Conservation (phyloP, 176 grass and related monocot genomes). For the Puccinellia tenuiflora region DNA sequence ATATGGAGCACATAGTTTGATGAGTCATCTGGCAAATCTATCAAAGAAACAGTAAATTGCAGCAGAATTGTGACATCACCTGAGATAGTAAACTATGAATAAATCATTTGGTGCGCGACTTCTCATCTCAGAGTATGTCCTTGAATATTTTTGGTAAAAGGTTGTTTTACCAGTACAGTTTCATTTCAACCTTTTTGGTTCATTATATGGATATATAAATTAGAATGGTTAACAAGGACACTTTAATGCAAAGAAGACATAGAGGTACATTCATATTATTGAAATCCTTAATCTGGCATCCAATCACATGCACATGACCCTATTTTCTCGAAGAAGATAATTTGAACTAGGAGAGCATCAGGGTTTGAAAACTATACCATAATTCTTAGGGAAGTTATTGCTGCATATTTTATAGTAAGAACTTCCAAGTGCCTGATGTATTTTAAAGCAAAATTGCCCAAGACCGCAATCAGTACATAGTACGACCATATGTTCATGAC, state of each 20-base stretch:
- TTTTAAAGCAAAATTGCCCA: background rate
- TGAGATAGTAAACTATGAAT: constrained; percentile 8
- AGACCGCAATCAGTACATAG: background rate
- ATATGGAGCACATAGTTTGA: constrained; percentile 74
- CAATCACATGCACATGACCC: background rate
- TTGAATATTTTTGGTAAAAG: background rate
- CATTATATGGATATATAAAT: background rate
- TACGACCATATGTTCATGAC: too few relatives aligned
- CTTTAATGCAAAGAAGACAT: constrained; percentile 13
- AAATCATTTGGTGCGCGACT: constrained; percentile 8
- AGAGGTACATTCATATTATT: background rate
- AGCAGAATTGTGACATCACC: background rate
- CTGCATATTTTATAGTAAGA: background rate
- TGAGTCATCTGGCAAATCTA: constrained; percentile 50
- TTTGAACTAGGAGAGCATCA: background rate
- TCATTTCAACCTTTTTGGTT: constrained; percentile 12
- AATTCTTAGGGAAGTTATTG: background rate
- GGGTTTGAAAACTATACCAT: background rate
- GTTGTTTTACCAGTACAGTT: background rate
- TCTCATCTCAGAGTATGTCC: background rate
- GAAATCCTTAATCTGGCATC: constrained; percentile 7
- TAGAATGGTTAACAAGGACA: background rate
- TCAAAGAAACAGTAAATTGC: constrained; percentile 20
- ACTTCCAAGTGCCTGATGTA: background rate
- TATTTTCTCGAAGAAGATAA: background rate